Conservation (phyloP, 2,329 filamentous ascomycete species). For the Phialophora expanda region DNA sequence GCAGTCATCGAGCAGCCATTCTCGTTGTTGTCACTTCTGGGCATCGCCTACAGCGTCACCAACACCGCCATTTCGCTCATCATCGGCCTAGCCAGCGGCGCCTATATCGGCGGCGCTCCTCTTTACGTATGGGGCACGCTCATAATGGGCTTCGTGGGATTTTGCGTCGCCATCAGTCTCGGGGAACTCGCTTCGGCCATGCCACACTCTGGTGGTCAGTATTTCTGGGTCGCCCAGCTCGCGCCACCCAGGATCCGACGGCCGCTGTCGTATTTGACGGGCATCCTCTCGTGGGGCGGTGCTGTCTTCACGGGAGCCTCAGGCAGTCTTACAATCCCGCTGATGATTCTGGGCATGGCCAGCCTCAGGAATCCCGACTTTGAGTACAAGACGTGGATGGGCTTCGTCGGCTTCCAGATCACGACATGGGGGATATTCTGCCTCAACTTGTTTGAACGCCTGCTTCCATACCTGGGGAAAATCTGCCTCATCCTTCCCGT, state of each 20-base stretch:
- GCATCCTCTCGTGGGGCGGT: slow-evolving; percentile 62
- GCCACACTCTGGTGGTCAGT: slow-evolving; percentile 55
- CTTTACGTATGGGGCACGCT: slow-evolving; percentile 12
- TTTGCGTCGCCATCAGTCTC: slow-evolving; percentile 59
- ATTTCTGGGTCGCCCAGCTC: slow-evolving; percentile 39
- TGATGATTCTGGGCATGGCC: slow-evolving; percentile 26
- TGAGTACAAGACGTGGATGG: slow-evolving; percentile 34
- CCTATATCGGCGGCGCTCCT: slow-evolving; percentile 5
- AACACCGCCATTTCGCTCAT: slow-evolving; percentile 12
- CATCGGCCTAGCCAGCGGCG: slow-evolving; percentile 7
- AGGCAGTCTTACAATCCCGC: slow-evolving; percentile 17
- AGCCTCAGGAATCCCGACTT: slow-evolving; percentile 29
- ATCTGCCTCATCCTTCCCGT: slow-evolving; percentile 30
- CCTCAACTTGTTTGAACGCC: slow-evolving; percentile 20
- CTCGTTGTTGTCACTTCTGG: slow-evolving; percentile 11
- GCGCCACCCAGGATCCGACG: slow-evolving; percentile 54
- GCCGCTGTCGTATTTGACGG: slow-evolving; percentile 55
- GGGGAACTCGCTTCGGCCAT: slow-evolving; percentile 55
- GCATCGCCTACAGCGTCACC: slow-evolving; percentile 6
- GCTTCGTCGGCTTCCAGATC: slow-evolving; percentile 36
- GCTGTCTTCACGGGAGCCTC: slow-evolving; percentile 59
- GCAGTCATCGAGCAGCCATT: slow-evolving; percentile 8
- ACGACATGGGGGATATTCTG: slow-evolving; percentile 20
- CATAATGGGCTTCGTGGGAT: slow-evolving; percentile 48
- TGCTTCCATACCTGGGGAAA: slow-evolving; percentile 27